Conservation (phyloP, 2,329 filamentous ascomycete species). For the Ophiostoma triangulosporum region DNA sequence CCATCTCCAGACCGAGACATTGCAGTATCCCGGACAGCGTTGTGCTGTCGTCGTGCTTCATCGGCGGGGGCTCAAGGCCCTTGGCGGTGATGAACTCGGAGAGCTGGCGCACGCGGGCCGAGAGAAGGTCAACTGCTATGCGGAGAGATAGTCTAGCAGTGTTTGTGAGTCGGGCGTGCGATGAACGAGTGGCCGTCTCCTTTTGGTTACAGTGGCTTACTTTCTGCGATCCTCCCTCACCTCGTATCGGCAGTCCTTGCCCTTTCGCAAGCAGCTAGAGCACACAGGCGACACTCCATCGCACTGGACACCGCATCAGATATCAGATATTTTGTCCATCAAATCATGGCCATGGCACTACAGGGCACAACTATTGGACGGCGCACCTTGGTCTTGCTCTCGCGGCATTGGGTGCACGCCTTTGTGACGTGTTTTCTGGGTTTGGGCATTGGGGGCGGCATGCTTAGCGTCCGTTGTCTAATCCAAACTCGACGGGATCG, state of each 20-base stretch:
- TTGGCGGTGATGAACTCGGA: background rate
- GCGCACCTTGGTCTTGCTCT: constrained; percentile 4
- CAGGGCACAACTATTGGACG: too few species aligned
- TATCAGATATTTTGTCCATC: background rate
- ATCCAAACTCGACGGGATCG: too few species aligned
- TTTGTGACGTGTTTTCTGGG: constrained; percentile 1
- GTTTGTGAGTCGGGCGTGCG: too few species aligned
- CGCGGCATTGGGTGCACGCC: background rate
- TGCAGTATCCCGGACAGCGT: constrained; percentile 5
- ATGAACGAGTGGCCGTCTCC: too few species aligned
- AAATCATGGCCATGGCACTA: too few species aligned
- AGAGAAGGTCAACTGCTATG: background rate
- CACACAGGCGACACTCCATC: constrained; percentile 12
- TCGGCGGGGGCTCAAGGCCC: background rate
- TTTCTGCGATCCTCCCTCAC: constrained; percentile 19
- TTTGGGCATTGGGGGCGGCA: background rate
- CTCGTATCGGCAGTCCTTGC: constrained; percentile 17
- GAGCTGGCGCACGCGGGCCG: background rate
- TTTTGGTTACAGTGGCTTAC: too few species aligned
- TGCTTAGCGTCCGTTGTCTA: background rate
- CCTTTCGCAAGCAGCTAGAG: constrained; percentile 16
- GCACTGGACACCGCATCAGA: too few species aligned
- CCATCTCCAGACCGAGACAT: constrained; percentile 1
- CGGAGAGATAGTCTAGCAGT: background rate
- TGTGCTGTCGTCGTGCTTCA: constrained; percentile 3